Evolutionary conservation across 169 alveolate genomes (phyloP).

Genomic region (Plasmodium malariae): DNA sequence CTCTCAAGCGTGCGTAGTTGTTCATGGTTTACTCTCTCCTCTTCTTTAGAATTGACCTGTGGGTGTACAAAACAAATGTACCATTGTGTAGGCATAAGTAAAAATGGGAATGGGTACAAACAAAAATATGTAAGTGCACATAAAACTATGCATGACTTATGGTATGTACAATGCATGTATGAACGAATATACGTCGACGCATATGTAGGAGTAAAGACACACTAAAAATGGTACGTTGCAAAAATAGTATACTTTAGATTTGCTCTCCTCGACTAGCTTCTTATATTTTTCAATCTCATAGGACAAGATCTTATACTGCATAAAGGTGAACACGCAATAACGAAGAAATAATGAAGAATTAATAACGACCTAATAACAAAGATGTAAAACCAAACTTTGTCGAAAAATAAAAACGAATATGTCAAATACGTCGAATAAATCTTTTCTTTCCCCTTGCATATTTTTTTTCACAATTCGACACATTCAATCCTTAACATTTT

Average conservation of each 20-base stretch:
- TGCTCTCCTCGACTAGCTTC: conserved; percentile 38
- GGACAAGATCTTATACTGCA: conserved; percentile 30
- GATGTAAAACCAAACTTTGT: background rate
- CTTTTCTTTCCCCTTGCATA: too few relatives aligned
- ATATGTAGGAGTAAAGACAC: too few relatives aligned
- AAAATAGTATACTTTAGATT: conserved; percentile 52
- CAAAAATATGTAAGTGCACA: too few relatives aligned
- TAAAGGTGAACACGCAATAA: background rate
- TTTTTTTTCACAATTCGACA: too few relatives aligned
- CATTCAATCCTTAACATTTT: too few relatives aligned
- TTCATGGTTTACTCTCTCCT: background rate
- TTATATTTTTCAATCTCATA: conserved; percentile 45
- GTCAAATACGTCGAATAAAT: too few relatives aligned
- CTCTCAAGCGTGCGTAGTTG: conserved; percentile 2
- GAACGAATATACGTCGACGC: too few relatives aligned
- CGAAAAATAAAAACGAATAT: background rate
- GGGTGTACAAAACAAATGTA: background rate
- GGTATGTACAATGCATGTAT: too few relatives aligned
- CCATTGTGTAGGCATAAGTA: background rate
- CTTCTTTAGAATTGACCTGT: conserved; percentile 22
- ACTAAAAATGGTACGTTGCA: too few relatives aligned
- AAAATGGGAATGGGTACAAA: too few relatives aligned
- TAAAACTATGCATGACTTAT: too few relatives aligned
- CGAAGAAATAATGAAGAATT: background rate
- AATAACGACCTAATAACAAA: background rate